Percentiles rank a stretch among this genome's conserved stretches.
Evolutionary conservation across 257 asterid species (phyloP).

Genomic region (Capsicum baccatum): DNA sequence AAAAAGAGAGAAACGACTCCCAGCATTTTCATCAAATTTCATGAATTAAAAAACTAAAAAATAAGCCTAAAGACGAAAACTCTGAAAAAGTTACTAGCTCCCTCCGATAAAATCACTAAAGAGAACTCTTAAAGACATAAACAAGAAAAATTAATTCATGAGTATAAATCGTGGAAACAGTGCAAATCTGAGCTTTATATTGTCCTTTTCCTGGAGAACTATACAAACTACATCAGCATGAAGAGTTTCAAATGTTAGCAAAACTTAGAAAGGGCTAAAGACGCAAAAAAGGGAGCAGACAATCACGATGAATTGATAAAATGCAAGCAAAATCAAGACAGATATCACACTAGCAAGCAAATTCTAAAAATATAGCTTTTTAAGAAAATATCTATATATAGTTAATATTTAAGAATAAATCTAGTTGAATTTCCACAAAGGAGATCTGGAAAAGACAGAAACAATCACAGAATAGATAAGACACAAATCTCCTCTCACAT

Average conservation of each 20-base stretch:
- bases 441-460: not conserved
- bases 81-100: not conserved
- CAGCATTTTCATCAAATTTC: conserved; percentile 7
- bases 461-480: not conserved
- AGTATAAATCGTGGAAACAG: not conserved
- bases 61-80: not conserved
- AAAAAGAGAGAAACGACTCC: conserved; percentile 8
- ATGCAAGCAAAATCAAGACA: not conserved
- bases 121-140: not conserved
- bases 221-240: not conserved
- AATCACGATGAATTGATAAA: not conserved
- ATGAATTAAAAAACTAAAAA: not conserved
- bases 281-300: not conserved
- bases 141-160: not conserved
- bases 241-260: conserved; percentile 1
- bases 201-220: conserved; percentile 4
- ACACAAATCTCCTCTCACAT: not conserved
- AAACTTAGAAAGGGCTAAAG: conserved; percentile 1
- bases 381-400: not conserved
- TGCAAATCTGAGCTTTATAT: not conserved
- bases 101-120: not conserved
- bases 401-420: conserved; percentile 3
- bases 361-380: not conserved
- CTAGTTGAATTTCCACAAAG: not conserved
- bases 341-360: not conserved